Base-by-base conservation (phyloP, 306 rosid species). In the Ormosia emarginata region DNA sequence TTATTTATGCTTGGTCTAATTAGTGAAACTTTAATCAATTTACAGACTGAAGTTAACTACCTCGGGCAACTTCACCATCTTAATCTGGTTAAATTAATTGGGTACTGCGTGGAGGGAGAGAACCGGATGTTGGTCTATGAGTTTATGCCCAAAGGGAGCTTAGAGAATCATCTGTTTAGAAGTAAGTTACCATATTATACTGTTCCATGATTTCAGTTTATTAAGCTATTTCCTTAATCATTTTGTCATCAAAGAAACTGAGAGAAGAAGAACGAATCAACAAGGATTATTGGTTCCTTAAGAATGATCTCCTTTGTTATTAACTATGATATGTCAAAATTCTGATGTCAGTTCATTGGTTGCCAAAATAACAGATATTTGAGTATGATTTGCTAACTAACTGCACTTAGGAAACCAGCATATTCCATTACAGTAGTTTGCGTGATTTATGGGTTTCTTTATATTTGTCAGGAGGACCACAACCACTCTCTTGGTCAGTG, bases 91-190 rank as follows among this genome's bases (percentile, higher is more conserved):
- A 94, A 92, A 89, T 83, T 92, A 41, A 88, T 92, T 29, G 98
- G 98, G 41, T 90, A 94, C 87, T 94, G 98, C 81, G 78, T 79
- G 62, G 97, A 94, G 75, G 98, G 95, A 8, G 95, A 94, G 81
- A 84, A 89, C 85, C 90, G 92, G 75, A 83, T 94, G 37, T 89
- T 94, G 92, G 98, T 94, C 53, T 94, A 94, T 52, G 97, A 94
- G 90, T 90, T 90, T 83, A 83, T 94, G 98, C 89, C 97, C 2
- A 92, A 90, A 64, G 98, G 98, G 70, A 94, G 98, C 86, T 86
- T 94, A 81, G 98, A 94, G 84, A 94, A 94, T 85, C 97, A 94
- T 92, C 87, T 94, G 15, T 94, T 94, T 85, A 89, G 97, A 88
- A 94, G 98, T 94, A 90, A 85, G 97, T 84, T 46, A 41, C 12